Conservation (phyloP, 441 rosid genomes). For the Flueggea neowawraea region DNA sequence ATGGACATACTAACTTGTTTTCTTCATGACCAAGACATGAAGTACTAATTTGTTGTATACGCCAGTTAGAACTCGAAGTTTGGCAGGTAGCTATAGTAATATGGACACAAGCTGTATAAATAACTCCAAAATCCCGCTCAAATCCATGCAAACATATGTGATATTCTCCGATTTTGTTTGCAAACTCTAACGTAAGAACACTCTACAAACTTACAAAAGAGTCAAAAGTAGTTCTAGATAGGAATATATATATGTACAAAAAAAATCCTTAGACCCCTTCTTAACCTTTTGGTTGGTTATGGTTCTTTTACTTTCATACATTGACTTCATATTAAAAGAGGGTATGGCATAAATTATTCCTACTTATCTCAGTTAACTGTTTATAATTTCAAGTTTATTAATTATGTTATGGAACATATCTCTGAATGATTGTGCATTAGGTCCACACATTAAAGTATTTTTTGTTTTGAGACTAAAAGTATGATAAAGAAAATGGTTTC, state of each 20-base stretch:
- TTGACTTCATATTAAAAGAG: too few relatives aligned
- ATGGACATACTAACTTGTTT: slow-evolving; percentile 19
- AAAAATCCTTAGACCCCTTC: slow-evolving; percentile 1
- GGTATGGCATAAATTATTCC: too few relatives aligned
- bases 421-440: too few relatives aligned
- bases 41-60: slow-evolving; percentile 23
- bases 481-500: too few relatives aligned
- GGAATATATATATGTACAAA: slow-evolving; percentile 2
- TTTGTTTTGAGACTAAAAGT: too few relatives aligned
- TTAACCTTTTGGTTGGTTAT: slow-evolving; percentile 21
- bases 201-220: slow-evolving; percentile 1
- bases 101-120: slow-evolving; percentile 8
- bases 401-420: too few relatives aligned
- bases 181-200: slow-evolving; percentile 21
- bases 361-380: too few relatives aligned
- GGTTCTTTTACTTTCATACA: not conserved
- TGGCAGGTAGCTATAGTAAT: slow-evolving; percentile 3
- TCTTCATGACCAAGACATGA: slow-evolving; percentile 13
- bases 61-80: slow-evolving; percentile 15
- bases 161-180: slow-evolving; percentile 22
- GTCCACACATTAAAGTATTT: too few relatives aligned
- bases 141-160: slow-evolving; percentile 35
- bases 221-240: slow-evolving; percentile 21
- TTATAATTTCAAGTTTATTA: too few relatives aligned
- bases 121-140: slow-evolving; percentile 44